Conservation (phyloP, 805 yeast species). For the Ogataea zsoltii region DNA sequence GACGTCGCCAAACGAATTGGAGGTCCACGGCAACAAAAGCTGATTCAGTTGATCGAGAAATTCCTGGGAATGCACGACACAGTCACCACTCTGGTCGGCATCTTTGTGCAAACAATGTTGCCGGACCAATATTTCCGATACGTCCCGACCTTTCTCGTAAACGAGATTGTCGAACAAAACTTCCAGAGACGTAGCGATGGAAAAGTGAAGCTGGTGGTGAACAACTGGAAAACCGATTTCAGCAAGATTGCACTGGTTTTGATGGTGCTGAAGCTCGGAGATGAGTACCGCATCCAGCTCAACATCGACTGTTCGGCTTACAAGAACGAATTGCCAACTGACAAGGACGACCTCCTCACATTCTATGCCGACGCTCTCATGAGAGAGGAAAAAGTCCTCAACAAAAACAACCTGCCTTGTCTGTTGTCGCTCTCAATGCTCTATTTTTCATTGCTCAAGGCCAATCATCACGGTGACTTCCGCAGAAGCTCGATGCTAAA, state of each 20-base stretch:
- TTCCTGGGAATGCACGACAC: neutral
- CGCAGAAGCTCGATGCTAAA: slow-evolving; percentile 18
- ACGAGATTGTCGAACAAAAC: slow-evolving; percentile 9
- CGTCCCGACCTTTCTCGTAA: slow-evolving; percentile 18
- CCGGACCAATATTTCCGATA: slow-evolving; percentile 13
- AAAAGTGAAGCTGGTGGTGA: slow-evolving; percentile 14
- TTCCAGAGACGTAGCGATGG: slow-evolving; percentile 9
- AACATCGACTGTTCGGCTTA: no score
- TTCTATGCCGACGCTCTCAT: slow-evolving; percentile 20
- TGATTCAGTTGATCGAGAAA: slow-evolving; percentile 16
- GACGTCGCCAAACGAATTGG: neutral
- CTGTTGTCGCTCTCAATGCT: slow-evolving; percentile 20
- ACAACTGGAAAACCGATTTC: slow-evolving; percentile 20
- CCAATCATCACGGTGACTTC: slow-evolving; percentile 18
- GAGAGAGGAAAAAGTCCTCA: slow-evolving; percentile 17
- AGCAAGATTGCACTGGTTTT: slow-evolving; percentile 25
- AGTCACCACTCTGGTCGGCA: slow-evolving; percentile 1
- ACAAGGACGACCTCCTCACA: slow-evolving; percentile 20
- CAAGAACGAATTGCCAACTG: neutral
- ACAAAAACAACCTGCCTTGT: slow-evolving; percentile 20
- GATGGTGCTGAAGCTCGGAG: slow-evolving; percentile 12
- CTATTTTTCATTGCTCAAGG: slow-evolving; percentile 20
- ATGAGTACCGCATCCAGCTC: slow-evolving; percentile 2
- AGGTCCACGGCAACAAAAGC: slow-evolving; percentile 2
- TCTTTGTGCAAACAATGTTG: slow-evolving; percentile 4